Evolutionary conservation across 192 early-diverging fungal species (phyloP).

Genomic region (Podila clonocystis): DNA sequence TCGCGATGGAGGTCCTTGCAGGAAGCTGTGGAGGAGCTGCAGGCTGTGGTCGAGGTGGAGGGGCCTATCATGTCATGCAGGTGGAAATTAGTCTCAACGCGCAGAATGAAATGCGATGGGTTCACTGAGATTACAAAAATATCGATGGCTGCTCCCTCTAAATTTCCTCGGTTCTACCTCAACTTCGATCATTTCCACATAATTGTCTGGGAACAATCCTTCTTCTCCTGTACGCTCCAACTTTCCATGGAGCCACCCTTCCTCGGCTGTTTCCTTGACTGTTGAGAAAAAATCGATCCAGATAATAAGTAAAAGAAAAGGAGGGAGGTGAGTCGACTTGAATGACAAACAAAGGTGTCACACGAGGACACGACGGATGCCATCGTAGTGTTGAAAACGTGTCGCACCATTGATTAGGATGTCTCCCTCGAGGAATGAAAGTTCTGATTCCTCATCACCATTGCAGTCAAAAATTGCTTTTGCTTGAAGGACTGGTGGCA

Average conservation of each 20-base stretch:
- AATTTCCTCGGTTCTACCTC: slow-evolving; percentile 8
- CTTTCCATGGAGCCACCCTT: slow-evolving; percentile 65
- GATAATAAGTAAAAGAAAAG: background rate
- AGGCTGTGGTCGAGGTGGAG: background rate
- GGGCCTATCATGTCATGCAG: slow-evolving; percentile 1
- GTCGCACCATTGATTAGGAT: slow-evolving; percentile 59
- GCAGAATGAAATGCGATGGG: too few relatives aligned
- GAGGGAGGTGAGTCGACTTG: background rate
- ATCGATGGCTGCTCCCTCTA: background rate
- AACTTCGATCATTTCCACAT: slow-evolving; percentile 55
- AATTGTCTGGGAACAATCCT: slow-evolving; percentile 72
- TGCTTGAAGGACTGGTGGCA: slow-evolving; percentile 45
- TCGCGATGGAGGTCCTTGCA: background rate
- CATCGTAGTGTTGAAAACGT: too few relatives aligned
- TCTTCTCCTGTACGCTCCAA: slow-evolving; percentile 51
- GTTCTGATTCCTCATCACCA: slow-evolving; percentile 66
- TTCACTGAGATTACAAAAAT: background rate
- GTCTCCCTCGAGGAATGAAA: slow-evolving; percentile 64
- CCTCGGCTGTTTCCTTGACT: slow-evolving; percentile 60
- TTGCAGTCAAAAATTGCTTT: slow-evolving; percentile 67
- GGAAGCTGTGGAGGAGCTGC: slow-evolving; percentile 13
- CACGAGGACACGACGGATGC: too few relatives aligned
- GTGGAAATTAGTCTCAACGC: background rate
- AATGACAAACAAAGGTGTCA: slow-evolving; percentile 1
- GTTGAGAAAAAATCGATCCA: background rate